phyloP scores from a whole-genome alignment of 179 eudicot genomes.

The Amaranthus tricolor region DNA sequence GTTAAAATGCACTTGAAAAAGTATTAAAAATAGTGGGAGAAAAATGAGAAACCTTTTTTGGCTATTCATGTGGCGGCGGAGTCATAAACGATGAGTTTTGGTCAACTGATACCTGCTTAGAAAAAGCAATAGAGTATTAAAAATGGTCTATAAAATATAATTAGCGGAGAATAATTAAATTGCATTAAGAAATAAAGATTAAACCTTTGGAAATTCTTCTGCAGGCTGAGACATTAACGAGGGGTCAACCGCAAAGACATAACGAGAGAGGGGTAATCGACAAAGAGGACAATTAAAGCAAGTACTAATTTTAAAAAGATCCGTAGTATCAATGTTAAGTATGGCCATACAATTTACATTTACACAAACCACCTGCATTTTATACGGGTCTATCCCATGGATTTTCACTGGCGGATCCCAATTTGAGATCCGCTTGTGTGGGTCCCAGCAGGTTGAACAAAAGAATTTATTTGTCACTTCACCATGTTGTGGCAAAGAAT shows the following conservation, averaged over 20 bases:
- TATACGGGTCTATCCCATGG: conserved; percentile 1
- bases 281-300: conserved; percentile 2
- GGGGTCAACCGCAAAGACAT: neutral
- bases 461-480: neutral
- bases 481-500: neutral
- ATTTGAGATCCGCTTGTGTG: neutral
- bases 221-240: neutral
- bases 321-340: neutral
- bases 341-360: neutral
- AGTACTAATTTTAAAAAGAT: neutral
- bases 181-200: neutral
- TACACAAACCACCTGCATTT: conserved; percentile 1
- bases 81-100: too few relatives aligned
- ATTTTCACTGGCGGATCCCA: neutral
- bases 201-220: neutral
- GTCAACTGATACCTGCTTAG: too few relatives aligned
- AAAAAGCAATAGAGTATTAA: too few relatives aligned
- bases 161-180: too few relatives aligned
- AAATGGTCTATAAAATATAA: too few relatives aligned
- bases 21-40: too few relatives aligned
- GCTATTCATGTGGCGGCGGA: too few relatives aligned
- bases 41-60: too few relatives aligned
- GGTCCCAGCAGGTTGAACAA: neutral
- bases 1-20: too few relatives aligned
- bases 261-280: neutral